These are phyloP conservation scores for Xylariales sp. DNA, from an alignment of 2,329 filamentous ascomycete species.

Conservation along the genomic window DNA sequence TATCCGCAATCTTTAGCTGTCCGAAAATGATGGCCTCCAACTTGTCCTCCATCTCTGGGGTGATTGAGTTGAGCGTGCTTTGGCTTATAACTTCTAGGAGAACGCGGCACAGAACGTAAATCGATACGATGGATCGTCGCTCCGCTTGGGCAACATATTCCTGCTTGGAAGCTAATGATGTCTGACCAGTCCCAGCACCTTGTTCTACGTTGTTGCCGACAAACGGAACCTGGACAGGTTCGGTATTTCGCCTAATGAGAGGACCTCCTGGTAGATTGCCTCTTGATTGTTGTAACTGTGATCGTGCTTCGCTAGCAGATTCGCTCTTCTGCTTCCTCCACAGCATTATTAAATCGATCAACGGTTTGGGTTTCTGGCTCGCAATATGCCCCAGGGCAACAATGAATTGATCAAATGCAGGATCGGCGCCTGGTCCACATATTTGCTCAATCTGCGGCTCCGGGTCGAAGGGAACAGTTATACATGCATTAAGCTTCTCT, in stretches of 20 bases:
- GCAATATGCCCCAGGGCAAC: conserved; percentile 91
- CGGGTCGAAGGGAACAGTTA: conserved; percentile 72
- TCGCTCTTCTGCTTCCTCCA: conserved; percentile 98
- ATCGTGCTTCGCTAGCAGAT: conserved; percentile 66
- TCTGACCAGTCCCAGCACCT: conserved; percentile 26
- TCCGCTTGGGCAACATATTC: conserved; percentile 77
- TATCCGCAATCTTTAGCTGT: conserved; percentile 86
- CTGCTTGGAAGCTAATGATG: conserved; percentile 49
- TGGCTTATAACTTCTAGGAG: conserved; percentile 92
- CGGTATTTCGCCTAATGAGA: conserved; percentile 69
- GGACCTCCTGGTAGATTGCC: conserved; percentile 35
- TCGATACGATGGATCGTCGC: conserved; percentile 86
- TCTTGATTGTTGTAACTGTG: conserved; percentile 50
- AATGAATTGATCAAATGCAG: conserved; percentile 90
- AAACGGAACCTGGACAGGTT: conserved; percentile 52
- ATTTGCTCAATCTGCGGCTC: conserved; percentile 84
- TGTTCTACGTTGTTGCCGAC: conserved; percentile 22
- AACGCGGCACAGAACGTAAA: conserved; percentile 92
- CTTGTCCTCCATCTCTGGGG: conserved; percentile 87
- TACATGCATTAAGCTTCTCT: conserved; percentile 87
- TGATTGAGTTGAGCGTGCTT: conserved; percentile 77
- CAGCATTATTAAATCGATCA: conserved; percentile 97
- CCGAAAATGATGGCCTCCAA: conserved; percentile 94
- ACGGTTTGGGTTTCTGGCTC: conserved; percentile 84
- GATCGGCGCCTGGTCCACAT: conserved; percentile 85